Conservation (phyloP, 2,329 filamentous ascomycete species). For the Orbilia oligospora region DNA sequence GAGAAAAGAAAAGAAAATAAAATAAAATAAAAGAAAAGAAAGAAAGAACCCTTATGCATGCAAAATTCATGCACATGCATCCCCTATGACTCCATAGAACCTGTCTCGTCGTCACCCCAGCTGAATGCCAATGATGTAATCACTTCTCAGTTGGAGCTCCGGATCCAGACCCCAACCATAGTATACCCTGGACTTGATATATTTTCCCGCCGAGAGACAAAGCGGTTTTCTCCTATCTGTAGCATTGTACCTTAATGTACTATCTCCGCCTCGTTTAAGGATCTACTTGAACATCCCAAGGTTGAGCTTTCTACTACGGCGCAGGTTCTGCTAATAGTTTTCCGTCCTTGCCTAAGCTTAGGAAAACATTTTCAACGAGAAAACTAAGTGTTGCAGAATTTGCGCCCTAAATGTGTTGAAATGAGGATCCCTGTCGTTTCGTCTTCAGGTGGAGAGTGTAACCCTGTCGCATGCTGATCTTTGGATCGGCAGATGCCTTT, state of each 20-base stretch:
- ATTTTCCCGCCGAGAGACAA: no score
- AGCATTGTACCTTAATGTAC: not conserved
- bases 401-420: not conserved
- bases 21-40: no score
- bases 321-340: not conserved
- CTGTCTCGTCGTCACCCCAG: no score
- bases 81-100: no score
- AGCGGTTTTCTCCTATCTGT: not conserved
- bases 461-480: not conserved
- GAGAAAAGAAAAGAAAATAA: no score
- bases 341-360: no score
- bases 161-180: not conserved
- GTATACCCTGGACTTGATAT: no score
- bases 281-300: not conserved
- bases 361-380: not conserved
- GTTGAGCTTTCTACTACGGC: not conserved
- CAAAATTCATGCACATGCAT: no score
- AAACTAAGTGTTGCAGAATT: not conserved
- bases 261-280: conserved; percentile 5
- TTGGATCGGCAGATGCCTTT: not conserved
- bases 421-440: not conserved
- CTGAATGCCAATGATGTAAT: not conserved
- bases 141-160: not conserved
- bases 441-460: no score
- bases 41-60: no score